Evolutionary conservation across 768 basidiomycete genomes (phyloP), one percentile per base, ranked within the genome.

Genomic region (Termitomyces sp.): DNA sequence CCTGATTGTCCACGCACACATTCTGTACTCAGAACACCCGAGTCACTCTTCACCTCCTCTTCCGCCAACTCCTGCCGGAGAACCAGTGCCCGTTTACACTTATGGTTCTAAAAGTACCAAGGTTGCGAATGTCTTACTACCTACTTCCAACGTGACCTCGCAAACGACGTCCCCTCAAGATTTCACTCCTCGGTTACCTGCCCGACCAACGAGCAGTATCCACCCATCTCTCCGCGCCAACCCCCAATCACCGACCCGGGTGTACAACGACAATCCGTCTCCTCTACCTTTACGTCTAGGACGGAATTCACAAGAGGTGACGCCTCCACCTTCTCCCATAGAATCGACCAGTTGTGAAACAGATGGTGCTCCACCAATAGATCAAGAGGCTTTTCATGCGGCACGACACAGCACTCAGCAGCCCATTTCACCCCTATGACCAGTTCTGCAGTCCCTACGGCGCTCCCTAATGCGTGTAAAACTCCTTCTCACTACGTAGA

Each of bases 31-130:
- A 56, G 83, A 87, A 13, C 69, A 69, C n/a, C 68, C 58, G n/a
- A 64, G 56, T 35, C 76, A 76, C 30, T 73, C 75, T 57, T 87
- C 88, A 5, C 87, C 89, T 5, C 88, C 90, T 14, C 75, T 91
- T 50, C 87, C 91, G 4, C 86, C 88, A 3, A 86, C 88, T 4
- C 89, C 90, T 20, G 67, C 79, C 14, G 86, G 85, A 23, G 88
- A 90, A 68, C 77, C 83, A 1, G 72, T 79, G 0, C 81, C 84
- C 0, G 70, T 74, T 16, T 76, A 84, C 46, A 75, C 78, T 33
- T 90, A 90, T 63, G 91, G 91, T 3, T 88, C 91, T 5, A 84
- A 83, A 50, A 83, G 81, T 61, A 93, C 90, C 3, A 88, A 78
- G 58, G 72, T 92, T 18, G 71, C 81, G 8, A 87, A 68, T 51